Percentiles rank a stretch among this genome's conserved stretches.
These are phyloP conservation scores for Beauveria australis DNA, from an alignment of 2,329 filamentous ascomycete species.

Conservation along the genomic window DNA sequence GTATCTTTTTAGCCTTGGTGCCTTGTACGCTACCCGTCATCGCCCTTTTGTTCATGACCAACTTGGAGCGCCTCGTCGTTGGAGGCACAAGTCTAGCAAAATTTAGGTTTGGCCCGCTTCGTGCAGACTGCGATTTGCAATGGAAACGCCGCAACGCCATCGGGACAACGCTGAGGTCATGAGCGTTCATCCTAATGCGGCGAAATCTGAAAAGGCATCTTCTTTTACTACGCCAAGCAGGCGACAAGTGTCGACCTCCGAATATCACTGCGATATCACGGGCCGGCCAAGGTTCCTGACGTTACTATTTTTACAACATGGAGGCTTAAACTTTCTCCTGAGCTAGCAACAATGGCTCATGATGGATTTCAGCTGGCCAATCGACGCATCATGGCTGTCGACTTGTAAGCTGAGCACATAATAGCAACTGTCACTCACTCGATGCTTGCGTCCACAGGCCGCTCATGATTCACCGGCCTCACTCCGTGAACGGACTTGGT, in stretches of 20 bases:
- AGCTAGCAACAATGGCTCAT: too few species aligned
- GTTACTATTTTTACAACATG: neutral
- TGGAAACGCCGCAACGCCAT: neutral
- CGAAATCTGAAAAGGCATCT: neutral
- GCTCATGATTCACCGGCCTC: neutral
- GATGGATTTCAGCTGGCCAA: neutral
- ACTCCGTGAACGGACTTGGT: neutral
- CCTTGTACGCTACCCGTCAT: too few species aligned
- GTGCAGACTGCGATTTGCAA: too few species aligned
- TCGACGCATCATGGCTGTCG: neutral
- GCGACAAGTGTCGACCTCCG: too few species aligned
- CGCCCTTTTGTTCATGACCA: too few species aligned
- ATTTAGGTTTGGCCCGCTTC: neutral
- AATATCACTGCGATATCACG: neutral
- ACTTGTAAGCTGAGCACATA: too few species aligned
- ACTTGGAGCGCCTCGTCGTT: neutral
- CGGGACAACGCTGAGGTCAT: neutral
- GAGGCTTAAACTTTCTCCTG: neutral
- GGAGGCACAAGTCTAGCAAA: neutral
- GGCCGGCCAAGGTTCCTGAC: neutral
- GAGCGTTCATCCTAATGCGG: neutral
- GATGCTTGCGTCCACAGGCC: neutral
- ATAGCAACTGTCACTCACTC: neutral
- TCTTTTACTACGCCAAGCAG: too few species aligned
- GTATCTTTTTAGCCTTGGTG: neutral